Base-by-base conservation (phyloP, 331 rosid genomes). In the Malus hybrid region DNA sequence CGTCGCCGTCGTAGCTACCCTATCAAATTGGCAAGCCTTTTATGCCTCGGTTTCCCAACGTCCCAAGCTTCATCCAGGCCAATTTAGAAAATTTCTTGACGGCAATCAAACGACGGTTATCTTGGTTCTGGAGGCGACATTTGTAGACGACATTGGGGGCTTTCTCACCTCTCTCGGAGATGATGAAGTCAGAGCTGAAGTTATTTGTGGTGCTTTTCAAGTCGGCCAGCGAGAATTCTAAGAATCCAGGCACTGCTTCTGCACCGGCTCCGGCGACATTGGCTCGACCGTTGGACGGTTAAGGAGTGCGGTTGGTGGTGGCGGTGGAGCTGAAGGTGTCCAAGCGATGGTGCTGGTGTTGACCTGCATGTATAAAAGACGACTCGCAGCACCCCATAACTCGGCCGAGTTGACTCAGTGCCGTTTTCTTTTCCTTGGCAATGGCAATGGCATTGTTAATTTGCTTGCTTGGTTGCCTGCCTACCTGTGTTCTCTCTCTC, bases 1-100 rank as follows among this genome's bases (percentile, higher is more conserved):
- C 95, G 60, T 89, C 93, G 19, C 88, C 95, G 29, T 91, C 95
- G 76, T 93, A 91, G 84, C 97, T 87, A 87, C 13, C 97, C 95
- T 42, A 91, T 89, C 85, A 91, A 85, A 91, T 91, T 87, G 14
- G 91, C 95, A 36, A 91, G 86, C 85, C 82, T 85, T 48, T 74
- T 79, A 83, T 91, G 86, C 71, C 97, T 83, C 66, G 86, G 79
- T 77, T 83, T 87, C 78, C 94, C 93, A 67, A 91, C 92, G 46
- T 91, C 88, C 79, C 76, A 69, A 63, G 97, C 97, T 83, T 91
- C 93, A 29, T 87, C 93, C 95, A 87, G 28, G 97, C 94, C 59
- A 73, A 77, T 80, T 87, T 91, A 65, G 87, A 31, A 65, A 91
- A 91, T 67, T 86, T 89, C 87, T 91, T 91, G 70, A 91, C 88